Evolutionary conservation across 2,329 filamentous ascomycete genomes (phyloP).

Genomic region (Pseudogymnoascus sp.): DNA sequence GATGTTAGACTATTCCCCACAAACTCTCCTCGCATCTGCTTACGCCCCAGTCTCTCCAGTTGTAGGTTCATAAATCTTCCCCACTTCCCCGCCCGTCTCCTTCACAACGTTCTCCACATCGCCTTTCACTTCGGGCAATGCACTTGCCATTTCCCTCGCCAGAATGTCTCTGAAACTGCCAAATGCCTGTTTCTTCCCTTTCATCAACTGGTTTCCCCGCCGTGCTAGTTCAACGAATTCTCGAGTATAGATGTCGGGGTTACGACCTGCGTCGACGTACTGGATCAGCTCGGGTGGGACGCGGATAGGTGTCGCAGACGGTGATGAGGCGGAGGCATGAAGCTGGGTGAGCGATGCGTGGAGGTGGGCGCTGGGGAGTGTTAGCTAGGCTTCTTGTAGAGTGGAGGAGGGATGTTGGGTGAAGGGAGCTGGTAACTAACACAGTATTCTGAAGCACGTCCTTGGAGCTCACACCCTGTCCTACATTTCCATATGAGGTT

Average conservation of each 20-base stretch:
- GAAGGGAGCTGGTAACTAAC: constrained; percentile 23
- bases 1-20: background rate
- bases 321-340: constrained; percentile 34
- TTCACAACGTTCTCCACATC: constrained; percentile 23
- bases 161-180: constrained; percentile 52
- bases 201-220: constrained; percentile 56
- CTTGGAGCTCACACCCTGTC: constrained; percentile 35
- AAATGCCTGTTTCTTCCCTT: constrained; percentile 56
- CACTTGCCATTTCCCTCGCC: constrained; percentile 32
- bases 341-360: constrained; percentile 33
- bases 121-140: constrained; percentile 23
- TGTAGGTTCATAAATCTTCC: background rate
- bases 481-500: constrained; percentile 48
- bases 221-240: constrained; percentile 64
- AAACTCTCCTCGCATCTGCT: background rate
- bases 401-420: constrained; percentile 5
- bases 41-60: background rate
- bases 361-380: constrained; percentile 32
- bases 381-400: background rate
- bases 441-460: constrained; percentile 50
- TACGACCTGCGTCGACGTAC: constrained; percentile 63
- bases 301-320: constrained; percentile 31
- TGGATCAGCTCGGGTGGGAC: constrained; percentile 55
- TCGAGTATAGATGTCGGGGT: constrained; percentile 66
- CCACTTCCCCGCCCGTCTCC: constrained; percentile 18